Conservation (phyloP, 106 monocot species). For the Chionographis japonica region DNA sequence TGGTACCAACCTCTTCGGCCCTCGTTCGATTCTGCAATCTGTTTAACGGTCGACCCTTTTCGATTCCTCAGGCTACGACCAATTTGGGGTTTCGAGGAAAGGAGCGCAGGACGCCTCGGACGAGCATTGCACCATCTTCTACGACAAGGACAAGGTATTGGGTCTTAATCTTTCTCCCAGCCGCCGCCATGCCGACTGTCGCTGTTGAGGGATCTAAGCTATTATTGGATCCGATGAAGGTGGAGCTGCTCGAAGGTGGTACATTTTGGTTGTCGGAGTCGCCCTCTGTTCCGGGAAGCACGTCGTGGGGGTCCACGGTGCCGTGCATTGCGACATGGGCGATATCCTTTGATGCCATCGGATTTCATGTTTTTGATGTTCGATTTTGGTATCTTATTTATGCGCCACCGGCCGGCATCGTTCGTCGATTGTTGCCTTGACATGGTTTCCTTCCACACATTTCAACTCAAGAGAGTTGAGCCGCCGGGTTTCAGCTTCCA, state of each 20-base stretch:
- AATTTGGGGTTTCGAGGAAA: constrained; percentile 87
- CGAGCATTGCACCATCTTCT: constrained; percentile 94
- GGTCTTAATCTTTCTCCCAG: not conserved
- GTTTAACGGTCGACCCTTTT: not conserved
- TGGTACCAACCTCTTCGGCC: not conserved
- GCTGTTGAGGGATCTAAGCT: no score
- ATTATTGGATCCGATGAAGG: constrained; percentile 36
- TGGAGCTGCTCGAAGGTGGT: constrained; percentile 92
- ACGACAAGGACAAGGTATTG: constrained; percentile 84
- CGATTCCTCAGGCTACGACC: constrained; percentile 56
- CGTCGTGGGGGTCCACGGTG: constrained; percentile 83
- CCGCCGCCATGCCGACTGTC: no score
- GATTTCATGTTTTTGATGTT: not conserved
- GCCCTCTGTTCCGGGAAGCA: constrained; percentile 93
- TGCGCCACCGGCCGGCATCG: not conserved
- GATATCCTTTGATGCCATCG: constrained; percentile 63
- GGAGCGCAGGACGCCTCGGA: constrained; percentile 75
- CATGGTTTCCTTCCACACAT: constrained; percentile 72
- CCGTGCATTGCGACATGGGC: constrained; percentile 96
- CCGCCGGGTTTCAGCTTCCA: constrained; percentile 92
- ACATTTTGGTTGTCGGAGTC: constrained; percentile 99
- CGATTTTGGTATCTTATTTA: not conserved
- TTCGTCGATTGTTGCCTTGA: constrained; percentile 41
- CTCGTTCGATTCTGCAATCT: not conserved
- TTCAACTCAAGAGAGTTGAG: constrained; percentile 88